These are phyloP conservation scores for Brassica cretica DNA, from an alignment of 345 rosid genomes.

Conservation along the genomic window DNA sequence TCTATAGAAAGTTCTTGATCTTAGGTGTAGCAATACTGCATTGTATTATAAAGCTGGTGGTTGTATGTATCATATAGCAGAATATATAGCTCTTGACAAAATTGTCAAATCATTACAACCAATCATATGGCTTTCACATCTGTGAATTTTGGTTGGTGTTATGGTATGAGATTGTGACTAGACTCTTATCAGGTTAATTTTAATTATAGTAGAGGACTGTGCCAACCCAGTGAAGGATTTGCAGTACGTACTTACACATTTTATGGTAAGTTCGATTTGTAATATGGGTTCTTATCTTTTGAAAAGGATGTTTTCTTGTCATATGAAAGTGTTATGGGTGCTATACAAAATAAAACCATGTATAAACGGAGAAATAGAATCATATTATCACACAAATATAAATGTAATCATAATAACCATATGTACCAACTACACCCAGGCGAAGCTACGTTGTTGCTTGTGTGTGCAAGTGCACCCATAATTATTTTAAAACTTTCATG, in stretches of 20 bases:
- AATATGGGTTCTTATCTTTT: background rate
- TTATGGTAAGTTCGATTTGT: background rate
- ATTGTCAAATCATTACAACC: background rate
- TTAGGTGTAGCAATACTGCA: background rate
- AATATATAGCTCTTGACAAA: background rate
- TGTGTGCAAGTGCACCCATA: too few relatives aligned
- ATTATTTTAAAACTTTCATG: too few relatives aligned
- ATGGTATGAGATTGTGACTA: background rate
- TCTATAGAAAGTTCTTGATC: too few relatives aligned
- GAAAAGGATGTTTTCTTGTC: background rate
- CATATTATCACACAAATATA: background rate
- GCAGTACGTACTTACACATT: background rate
- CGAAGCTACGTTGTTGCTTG: too few relatives aligned
- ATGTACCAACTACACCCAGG: background rate
- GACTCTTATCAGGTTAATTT: background rate
- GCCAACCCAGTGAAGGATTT: background rate
- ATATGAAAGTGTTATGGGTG: background rate
- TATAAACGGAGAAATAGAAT: background rate
- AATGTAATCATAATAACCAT: background rate
- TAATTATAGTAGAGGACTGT: background rate
- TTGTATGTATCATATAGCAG: background rate
- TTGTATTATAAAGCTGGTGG: background rate
- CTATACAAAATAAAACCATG: background rate
- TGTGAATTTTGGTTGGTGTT: constrained; percentile 15
- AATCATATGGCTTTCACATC: constrained; percentile 6